A percentile compares a stretch with the other conserved stretches of the same genome.
Conservation (phyloP, 1,139 yeast genomes). For the Kurtzmaniella quercitrusa region DNA sequence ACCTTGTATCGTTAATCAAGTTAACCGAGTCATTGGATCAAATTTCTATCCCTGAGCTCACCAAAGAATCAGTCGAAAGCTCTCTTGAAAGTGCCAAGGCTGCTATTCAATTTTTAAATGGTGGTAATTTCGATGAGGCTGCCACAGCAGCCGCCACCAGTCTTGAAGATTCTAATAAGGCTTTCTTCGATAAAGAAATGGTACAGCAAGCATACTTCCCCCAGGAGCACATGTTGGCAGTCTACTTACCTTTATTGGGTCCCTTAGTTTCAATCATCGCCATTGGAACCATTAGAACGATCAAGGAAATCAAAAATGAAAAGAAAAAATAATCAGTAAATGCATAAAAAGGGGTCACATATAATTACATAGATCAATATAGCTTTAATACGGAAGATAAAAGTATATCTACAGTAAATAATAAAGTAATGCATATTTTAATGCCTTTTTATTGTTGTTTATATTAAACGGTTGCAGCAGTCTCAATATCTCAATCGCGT, state of each 20-base stretch:
- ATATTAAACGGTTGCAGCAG: too few relatives aligned
- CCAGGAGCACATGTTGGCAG: slow-evolving; percentile 91
- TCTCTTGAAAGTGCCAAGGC: slow-evolving; percentile 32
- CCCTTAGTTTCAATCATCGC: slow-evolving; percentile 72
- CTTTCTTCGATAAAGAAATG: slow-evolving; percentile 92
- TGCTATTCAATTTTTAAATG: slow-evolving; percentile 27
- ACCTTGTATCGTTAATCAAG: slow-evolving; percentile 66
- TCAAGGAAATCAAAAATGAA: slow-evolving; percentile 18
- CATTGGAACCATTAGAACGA: slow-evolving; percentile 46
- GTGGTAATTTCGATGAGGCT: slow-evolving; percentile 40
- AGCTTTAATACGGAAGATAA: too few relatives aligned
- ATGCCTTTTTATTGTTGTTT: neutral
- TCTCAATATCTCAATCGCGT: too few relatives aligned
- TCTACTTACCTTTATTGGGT: slow-evolving; percentile 83
- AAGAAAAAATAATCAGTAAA: slow-evolving; percentile 4
- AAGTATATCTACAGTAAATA: too few relatives aligned
- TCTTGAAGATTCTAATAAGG: slow-evolving; percentile 57
- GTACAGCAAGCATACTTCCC: slow-evolving; percentile 94
- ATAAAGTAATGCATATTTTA: neutral
- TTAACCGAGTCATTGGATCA: slow-evolving; percentile 65
- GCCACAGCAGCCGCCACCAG: slow-evolving; percentile 54
- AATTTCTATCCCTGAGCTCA: slow-evolving; percentile 77
- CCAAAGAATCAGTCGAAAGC: slow-evolving; percentile 43
- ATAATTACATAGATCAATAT: too few relatives aligned
- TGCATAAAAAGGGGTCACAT: neutral